Base-by-base conservation (phyloP, 129 eudicot genomes). In the Ambrosia trifida region DNA sequence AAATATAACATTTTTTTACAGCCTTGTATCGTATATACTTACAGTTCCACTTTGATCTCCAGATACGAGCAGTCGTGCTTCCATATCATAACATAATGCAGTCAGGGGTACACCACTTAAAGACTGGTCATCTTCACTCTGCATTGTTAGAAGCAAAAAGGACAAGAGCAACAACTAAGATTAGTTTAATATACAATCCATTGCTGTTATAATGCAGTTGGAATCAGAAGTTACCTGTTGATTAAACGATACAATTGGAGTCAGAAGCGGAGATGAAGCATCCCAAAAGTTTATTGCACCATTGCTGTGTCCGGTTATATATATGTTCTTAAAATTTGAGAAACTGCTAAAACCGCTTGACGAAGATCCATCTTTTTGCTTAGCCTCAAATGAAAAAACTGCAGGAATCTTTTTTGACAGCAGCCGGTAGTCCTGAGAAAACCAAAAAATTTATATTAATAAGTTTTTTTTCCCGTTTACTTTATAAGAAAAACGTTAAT, bases 1-100 rank as follows among this genome's bases (percentile, higher is more conserved):
- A 62, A 38, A 50, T 52, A 18, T 70, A 63, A 11, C 35, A 9
- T 11, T 3, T 41, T 76, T 17, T n/a, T 31, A 66, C 43, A 20
- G 45, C 57, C 18, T 46, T 36, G n/a, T 28, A 43, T 57, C 47
- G 59, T 3, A 80, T 74, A 53, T 24, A 73, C 80, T 66, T 85
- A 94, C 97, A 57, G 59, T 87, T 79, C 99, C 99, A 82, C 76
- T 84, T 85, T 94, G 91, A 79, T 94, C 99, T 74, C 99, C 97
- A 74, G 99, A 89, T 72, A 94, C 69, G 43, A 94, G 96, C 16
- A 84, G 72, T 52, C 84, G 85, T 61, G 86, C 68, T 69, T 90
- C 84, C 62, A 72, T 72, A 74, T 70, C 78, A 49, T 80, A 85
- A 68, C 84, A 76, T 69, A 94, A 70, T 5, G 97, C 88, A 57